A percentile compares a stretch with the other conserved stretches of the same genome.
phyloP scores from a whole-genome alignment of 1,284 basidiomycete species.

The Malassezia yamatoensis region DNA sequence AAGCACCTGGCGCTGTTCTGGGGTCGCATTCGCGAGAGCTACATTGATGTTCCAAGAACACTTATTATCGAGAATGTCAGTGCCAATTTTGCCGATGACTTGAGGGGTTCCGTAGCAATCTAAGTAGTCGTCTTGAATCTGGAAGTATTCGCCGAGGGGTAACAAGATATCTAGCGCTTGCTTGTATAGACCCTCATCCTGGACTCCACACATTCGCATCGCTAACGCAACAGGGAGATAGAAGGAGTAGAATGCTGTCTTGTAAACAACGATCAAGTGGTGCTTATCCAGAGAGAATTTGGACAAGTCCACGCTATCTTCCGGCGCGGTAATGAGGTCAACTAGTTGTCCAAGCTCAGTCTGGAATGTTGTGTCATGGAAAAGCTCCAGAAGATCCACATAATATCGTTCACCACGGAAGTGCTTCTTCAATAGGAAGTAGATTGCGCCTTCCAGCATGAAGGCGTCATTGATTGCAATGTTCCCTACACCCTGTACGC shows the following conservation, averaged over 20 bases:
- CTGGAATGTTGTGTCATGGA: constrained; percentile 82
- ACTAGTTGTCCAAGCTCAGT: constrained; percentile 94
- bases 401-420: constrained; percentile 76
- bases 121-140: constrained; percentile 94
- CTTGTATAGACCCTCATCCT: constrained; percentile 63
- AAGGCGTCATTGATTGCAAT: constrained; percentile 95
- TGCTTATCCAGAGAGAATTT: constrained; percentile 81
- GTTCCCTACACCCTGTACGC: constrained; percentile 57
- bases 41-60: constrained; percentile 95
- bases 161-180: constrained; percentile 73
- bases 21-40: constrained; percentile 62
- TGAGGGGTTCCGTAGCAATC: constrained; percentile 84
- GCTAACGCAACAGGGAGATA: constrained; percentile 94
- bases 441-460: constrained; percentile 92
- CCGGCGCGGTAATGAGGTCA: constrained; percentile 88
- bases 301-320: constrained; percentile 72
- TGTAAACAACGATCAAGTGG: constrained; percentile 87
- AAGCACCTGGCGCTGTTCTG: constrained; percentile 56
- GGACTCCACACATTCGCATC: constrained; percentile 67
- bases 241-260: constrained; percentile 97
- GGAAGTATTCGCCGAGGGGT: constrained; percentile 95
- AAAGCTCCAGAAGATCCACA: constrained; percentile 76
- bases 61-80: constrained; percentile 97
- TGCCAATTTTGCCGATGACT: constrained; percentile 90
- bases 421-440: constrained; percentile 75